A percentile compares a stretch with the other conserved stretches of the same genome.
Conservation (phyloP, 2,329 filamentous ascomycete species). For the Pleurostoma richardsiae region DNA sequence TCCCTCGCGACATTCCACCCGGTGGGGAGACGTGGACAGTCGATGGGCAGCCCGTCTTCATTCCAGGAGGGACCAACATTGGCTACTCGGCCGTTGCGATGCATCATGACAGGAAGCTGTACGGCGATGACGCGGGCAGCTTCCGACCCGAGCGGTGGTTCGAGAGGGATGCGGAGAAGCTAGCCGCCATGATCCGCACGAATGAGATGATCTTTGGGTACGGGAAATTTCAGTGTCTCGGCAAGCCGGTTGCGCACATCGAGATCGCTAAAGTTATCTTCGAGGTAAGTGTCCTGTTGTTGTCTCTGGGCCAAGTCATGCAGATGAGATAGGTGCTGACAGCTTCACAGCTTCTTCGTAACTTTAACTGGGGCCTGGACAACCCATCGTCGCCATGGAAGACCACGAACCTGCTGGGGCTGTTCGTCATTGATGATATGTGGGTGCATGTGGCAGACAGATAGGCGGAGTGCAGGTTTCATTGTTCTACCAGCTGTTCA, state of each 20-base stretch:
- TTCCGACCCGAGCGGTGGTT: conserved; percentile 48
- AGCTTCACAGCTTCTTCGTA: neutral
- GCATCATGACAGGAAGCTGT: conserved; percentile 54
- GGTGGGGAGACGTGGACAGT: conserved; percentile 18
- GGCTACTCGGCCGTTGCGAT: conserved; percentile 46
- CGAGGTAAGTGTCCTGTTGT: neutral
- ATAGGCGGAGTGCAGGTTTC: neutral
- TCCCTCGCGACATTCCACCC: conserved; percentile 1
- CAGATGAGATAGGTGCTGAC: no score
- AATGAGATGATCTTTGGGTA: conserved; percentile 46
- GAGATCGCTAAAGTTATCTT: conserved; percentile 4
- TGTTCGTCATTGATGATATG: neutral
- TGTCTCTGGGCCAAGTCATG: no score
- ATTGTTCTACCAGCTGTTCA: no score
- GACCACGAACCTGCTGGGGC: neutral
- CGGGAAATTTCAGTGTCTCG: conserved; percentile 20
- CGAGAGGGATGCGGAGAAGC: conserved; percentile 22
- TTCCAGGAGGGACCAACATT: conserved; percentile 9
- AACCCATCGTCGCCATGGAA: neutral
- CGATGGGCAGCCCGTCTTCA: conserved; percentile 6
- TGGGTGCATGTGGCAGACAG: neutral
- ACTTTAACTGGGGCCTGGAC: neutral
- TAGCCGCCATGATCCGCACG: conserved; percentile 34
- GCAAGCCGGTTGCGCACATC: conserved; percentile 6
- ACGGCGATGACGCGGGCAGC: conserved; percentile 39